phyloP scores from a whole-genome alignment of 305 asterid species.

The Fraxinus greggii region DNA sequence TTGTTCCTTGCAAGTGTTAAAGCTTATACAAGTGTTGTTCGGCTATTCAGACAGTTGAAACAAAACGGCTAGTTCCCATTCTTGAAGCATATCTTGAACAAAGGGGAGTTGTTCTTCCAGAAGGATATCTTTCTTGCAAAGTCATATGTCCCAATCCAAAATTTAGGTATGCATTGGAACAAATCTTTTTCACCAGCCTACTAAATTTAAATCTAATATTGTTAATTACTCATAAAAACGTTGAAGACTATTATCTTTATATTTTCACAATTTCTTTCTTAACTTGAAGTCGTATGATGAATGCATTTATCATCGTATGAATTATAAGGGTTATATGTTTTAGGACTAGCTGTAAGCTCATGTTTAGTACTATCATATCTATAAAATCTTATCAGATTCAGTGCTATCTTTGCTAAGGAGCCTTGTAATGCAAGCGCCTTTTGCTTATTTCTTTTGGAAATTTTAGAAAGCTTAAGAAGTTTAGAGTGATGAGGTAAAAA shows the following conservation, averaged over 20 bases:
- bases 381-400: background rate
- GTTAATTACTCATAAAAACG: background rate
- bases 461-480: background rate
- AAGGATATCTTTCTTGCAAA: conserved; percentile 63
- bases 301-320: background rate
- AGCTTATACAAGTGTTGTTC: conserved; percentile 15
- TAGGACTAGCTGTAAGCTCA: background rate
- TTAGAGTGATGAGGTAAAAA: background rate
- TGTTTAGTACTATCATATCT: background rate
- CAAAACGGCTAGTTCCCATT: conserved; percentile 53
- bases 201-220: background rate
- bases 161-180: conserved; percentile 47
- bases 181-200: conserved; percentile 8
- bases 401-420: background rate
- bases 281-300: background rate
- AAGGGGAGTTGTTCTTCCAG: conserved; percentile 78
- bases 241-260: background rate
- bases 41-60: conserved; percentile 56
- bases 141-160: conserved; percentile 73
- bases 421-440: background rate
- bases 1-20: conserved; percentile 14
- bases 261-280: background rate
- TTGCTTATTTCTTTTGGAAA: background rate
- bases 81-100: conserved; percentile 80
- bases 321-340: background rate